Evolutionary conservation across 495 filamentous ascomycete species (phyloP), one percentile per base, ranked within the genome.

Genomic region (Clavariopsis aquatica): DNA sequence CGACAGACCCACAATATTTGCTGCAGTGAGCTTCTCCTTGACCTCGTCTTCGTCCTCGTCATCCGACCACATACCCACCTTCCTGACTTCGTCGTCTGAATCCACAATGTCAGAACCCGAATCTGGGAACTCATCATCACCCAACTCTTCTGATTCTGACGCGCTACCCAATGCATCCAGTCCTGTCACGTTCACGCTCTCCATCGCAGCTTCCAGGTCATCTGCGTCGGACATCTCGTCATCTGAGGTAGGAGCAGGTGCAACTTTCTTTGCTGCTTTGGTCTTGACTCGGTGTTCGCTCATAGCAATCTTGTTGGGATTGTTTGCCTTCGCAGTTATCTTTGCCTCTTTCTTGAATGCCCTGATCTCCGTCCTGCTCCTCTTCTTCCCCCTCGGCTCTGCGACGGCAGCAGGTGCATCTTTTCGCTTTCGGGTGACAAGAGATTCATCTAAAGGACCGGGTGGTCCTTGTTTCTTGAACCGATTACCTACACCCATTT

Each of bases 391-490:
- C 34, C 73, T 73, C 62, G 67, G 57, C 20, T 70, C 49, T 38
- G 73, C 62, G 34, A 67, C 36, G 6, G 62, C 66, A 51, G 74
- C 63, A 26, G 71, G 71, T 31, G 71, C 69, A 52, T 73, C 84
- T 77, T 96, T 95, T 72, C 90, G 81, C 81, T 96, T 88, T 71
- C 82, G 90, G 54, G 85, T 85, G 31, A 86, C 82, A 64, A 89
- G 88, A 26, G 84, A 86, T 75, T 96, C 92, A 69, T 93, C 88
- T 61, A 96, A 83, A 28, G 86, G 82, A 61, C 86, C 83, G 29
- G 95, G 95, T 64, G 89, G 83, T 36, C 91, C 95, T 81, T 98
- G 94, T 78, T 98, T 96, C 74, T 89, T 87, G 88, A 96, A 93
- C 66, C 94, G 92, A 71, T 92, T 90, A 66, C 91, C 89, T 61